Conservation (phyloP, 2,329 filamentous ascomycete species). For the Bipolaris victoriae region DNA sequence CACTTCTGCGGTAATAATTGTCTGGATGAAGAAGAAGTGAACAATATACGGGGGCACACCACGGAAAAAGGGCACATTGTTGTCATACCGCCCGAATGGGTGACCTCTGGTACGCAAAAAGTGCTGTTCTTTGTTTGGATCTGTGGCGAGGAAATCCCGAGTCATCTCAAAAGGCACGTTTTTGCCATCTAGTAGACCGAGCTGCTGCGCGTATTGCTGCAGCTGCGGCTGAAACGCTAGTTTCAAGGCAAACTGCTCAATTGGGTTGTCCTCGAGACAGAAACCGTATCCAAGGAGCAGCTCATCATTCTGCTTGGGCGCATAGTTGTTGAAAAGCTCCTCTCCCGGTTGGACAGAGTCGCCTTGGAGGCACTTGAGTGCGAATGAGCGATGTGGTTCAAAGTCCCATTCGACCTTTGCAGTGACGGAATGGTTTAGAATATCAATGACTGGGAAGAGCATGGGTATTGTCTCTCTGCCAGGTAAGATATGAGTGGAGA, state of each 20-base stretch:
- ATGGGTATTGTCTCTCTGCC: slow-evolving; percentile 44
- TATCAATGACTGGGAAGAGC: slow-evolving; percentile 59
- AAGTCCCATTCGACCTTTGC: slow-evolving; percentile 57
- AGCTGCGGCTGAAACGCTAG: slow-evolving; percentile 50
- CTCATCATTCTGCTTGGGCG: slow-evolving; percentile 60
- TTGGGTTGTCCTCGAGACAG: slow-evolving; percentile 54
- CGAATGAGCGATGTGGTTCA: slow-evolving; percentile 42
- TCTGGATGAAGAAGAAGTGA: slow-evolving; percentile 40
- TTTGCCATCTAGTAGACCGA: slow-evolving; percentile 21
- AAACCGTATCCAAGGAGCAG: slow-evolving; percentile 61
- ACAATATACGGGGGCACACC: slow-evolving; percentile 45
- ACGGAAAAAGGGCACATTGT: slow-evolving; percentile 36
- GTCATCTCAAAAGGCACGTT: slow-evolving; percentile 39
- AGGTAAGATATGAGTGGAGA: slow-evolving; percentile 48
- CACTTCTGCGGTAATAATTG: slow-evolving; percentile 29
- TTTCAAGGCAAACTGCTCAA: slow-evolving; percentile 54
- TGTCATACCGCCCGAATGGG: slow-evolving; percentile 44
- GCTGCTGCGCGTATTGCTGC: slow-evolving; percentile 25
- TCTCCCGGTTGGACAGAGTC: slow-evolving; percentile 44
- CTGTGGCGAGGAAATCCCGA: slow-evolving; percentile 23
- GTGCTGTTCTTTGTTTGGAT: slow-evolving; percentile 39
- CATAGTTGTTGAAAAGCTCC: slow-evolving; percentile 62
- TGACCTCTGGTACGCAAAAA: slow-evolving; percentile 43
- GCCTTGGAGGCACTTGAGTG: slow-evolving; percentile 47
- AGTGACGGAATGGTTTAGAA: slow-evolving; percentile 55